Base-by-base conservation (phyloP, 1,284 basidiomycete species). In the Phylloporus gajari region DNA sequence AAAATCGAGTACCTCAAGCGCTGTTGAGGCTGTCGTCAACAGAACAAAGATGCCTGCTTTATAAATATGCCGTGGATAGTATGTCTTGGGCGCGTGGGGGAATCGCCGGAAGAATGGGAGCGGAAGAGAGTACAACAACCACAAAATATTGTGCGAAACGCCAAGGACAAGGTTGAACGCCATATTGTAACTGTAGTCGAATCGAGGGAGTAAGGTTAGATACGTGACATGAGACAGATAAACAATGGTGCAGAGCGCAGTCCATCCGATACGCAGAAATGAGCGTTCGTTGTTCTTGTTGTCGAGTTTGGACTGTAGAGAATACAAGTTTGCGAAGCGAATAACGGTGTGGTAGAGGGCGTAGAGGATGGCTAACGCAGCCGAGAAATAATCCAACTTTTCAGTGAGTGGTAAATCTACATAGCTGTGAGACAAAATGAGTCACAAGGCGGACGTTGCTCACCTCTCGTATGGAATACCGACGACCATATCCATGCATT, bases 151-250 rank as follows among this genome's bases (percentile, higher is more conserved):
- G 83, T 98, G 96, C 3, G 83, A 87, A 84, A 87, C 84, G 48
- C 96, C 97, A 69, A 99, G 80, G 67, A 85, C 78, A 75, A 97
- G 85, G 82, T 97, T 97, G 86, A 96, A 96, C 1, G 88, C 81
- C 85, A 98, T 96, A 86, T 99, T 99, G 86, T 99, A 99, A 12
- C 92, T 86, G 83, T 99, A 99, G 83, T 99, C 95, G 85, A 99
- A 98, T 38, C 93, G 91, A 46, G 91, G 91, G 38, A 92, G 88
- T 46, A 92, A 82, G 64, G 89, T 89, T 68, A 98, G 88, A 83
- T 97, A 97, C n/a, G 91, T 87, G 70, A 96, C 83, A 79, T 97
- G 96, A 21, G 83, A 84, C 56, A 91, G 65, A 82, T 90, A 95
- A n/a, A 83, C 78, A 15, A 90, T 25, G 21, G 83, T 79, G 80